Conservation (phyloP, 1,284 basidiomycete species). For the Apiotrichum sp. region DNA sequence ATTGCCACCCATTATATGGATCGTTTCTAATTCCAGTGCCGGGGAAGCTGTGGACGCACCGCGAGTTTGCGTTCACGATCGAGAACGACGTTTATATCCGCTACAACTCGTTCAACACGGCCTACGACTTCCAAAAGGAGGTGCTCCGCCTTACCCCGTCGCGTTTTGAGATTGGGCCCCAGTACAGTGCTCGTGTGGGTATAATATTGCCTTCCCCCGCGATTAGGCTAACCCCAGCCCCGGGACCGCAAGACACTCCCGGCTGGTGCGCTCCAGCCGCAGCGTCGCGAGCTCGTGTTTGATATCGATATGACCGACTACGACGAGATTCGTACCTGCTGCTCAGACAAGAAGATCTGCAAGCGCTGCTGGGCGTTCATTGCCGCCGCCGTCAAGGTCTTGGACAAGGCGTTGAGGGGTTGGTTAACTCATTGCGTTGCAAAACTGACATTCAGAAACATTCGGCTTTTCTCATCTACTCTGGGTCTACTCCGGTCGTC, state of each 20-base stretch:
- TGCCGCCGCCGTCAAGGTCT: constrained; percentile 79
- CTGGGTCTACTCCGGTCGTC: constrained; percentile 98
- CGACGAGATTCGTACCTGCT: constrained; percentile 92
- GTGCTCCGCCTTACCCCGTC: constrained; percentile 73
- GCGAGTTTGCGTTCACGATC: constrained; percentile 96
- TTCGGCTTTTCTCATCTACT: constrained; percentile 74
- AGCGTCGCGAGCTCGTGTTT: constrained; percentile 89
- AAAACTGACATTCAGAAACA: constrained; percentile 50
- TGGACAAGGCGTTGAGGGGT: constrained; percentile 72
- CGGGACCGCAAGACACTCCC: constrained; percentile 83
- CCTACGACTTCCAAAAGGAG: constrained; percentile 89
- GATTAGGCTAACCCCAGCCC: constrained; percentile 54
- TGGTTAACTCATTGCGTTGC: constrained; percentile 9
- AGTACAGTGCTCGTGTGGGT: constrained; percentile 75
- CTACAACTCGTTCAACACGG: constrained; percentile 81
- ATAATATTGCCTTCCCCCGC: constrained; percentile 31
- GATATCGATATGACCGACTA: constrained; percentile 99
- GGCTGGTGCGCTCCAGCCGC: constrained; percentile 66
- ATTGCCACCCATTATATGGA: background rate
- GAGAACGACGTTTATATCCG: constrained; percentile 86
- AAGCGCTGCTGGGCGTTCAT: constrained; percentile 93
- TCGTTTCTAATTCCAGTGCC: constrained; percentile 42
- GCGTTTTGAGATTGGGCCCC: constrained; percentile 94
- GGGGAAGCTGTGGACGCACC: constrained; percentile 70
- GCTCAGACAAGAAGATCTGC: constrained; percentile 86